Conservation (phyloP, 345 rosid genomes). For the Erucastrum elatum region DNA sequence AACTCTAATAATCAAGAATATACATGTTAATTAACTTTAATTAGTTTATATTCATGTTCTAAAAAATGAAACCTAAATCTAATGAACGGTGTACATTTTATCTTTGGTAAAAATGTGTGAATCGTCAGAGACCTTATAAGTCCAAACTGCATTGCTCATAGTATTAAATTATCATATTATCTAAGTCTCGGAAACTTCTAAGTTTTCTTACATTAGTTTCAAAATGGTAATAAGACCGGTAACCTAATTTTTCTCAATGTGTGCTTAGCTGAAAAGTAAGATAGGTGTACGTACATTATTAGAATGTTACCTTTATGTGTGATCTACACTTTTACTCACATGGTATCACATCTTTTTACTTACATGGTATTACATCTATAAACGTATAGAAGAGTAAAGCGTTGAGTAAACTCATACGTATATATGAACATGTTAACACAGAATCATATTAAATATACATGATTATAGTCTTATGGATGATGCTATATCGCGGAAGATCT, state of each 20-base stretch:
- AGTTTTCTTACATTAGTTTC: not conserved
- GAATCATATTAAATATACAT: not conserved
- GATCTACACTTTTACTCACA: not conserved
- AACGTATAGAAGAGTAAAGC: not conserved
- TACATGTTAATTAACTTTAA: not conserved
- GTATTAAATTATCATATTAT: not conserved
- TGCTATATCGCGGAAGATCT: not conserved
- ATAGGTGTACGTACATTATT: not conserved
- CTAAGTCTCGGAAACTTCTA: not conserved
- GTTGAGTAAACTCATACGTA: not conserved
- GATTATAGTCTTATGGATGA: not conserved
- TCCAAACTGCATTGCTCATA: not conserved
- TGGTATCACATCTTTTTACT: not conserved
- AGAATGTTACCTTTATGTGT: not conserved
- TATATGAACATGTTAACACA: not conserved
- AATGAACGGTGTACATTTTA: not conserved
- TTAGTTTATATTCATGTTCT: not conserved
- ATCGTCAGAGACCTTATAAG: not conserved
- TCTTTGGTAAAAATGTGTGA: not conserved
- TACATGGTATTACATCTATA: not conserved
- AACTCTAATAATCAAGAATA: not conserved
- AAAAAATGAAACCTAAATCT: not conserved
- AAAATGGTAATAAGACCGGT: not conserved
- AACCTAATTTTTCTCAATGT: not conserved
- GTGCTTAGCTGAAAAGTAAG: not conserved